A percentile compares a stretch with the other conserved stretches of the same genome.
Conservation (phyloP, 306 rosid species). For the Prunus dulcis region DNA sequence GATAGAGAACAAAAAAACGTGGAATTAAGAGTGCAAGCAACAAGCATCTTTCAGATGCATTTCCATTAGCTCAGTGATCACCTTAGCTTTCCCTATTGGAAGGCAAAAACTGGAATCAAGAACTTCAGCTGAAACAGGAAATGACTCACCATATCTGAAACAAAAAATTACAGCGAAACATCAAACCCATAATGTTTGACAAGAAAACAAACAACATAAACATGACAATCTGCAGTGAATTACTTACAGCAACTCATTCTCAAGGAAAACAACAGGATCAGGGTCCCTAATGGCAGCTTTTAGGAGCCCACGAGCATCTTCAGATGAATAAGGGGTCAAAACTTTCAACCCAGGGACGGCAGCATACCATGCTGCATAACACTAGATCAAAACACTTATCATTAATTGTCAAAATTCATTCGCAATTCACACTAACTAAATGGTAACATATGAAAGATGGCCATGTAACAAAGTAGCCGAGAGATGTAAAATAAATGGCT, state of each 20-base stretch:
- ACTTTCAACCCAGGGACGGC: constrained; percentile 93
- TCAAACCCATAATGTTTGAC: constrained; percentile 27
- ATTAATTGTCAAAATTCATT: neutral
- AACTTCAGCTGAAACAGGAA: constrained; percentile 94
- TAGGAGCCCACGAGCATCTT: constrained; percentile 96
- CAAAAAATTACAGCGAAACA: constrained; percentile 26
- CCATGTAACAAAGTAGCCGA: neutral
- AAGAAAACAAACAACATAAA: constrained; percentile 10
- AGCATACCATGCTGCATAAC: constrained; percentile 91
- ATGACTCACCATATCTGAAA: constrained; percentile 90
- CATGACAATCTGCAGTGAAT: constrained; percentile 12
- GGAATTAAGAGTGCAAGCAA: constrained; percentile 16
- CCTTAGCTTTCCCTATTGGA: constrained; percentile 99
- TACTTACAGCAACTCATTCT: constrained; percentile 94
- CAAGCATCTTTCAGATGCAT: constrained; percentile 15
- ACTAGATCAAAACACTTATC: constrained; percentile 43
- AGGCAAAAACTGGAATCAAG: constrained; percentile 95
- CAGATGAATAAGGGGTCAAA: constrained; percentile 87
- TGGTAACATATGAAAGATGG: neutral
- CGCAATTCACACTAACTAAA: neutral
- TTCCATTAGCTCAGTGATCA: constrained; percentile 28
- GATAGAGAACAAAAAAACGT: neutral
- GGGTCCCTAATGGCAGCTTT: constrained; percentile 99
- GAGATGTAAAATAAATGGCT: constrained; percentile 10
- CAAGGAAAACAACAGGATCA: constrained; percentile 98